A percentile compares a stretch with the other conserved stretches of the same genome.
phyloP scores from a whole-genome alignment of 2,329 filamentous ascomycete genomes.

The Diaporthe caulivora region DNA sequence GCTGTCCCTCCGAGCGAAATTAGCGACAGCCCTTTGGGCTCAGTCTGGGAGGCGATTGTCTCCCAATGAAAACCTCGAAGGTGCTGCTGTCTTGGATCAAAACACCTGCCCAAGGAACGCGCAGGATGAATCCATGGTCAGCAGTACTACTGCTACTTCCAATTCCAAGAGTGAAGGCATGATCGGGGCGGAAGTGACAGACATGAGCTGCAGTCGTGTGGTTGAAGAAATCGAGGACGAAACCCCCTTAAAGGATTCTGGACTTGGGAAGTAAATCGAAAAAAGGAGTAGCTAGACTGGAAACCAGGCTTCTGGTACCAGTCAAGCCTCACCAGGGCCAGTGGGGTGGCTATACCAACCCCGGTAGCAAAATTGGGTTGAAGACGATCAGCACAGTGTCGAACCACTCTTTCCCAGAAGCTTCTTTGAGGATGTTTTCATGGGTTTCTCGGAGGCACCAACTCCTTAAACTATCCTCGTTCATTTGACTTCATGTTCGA shows the following conservation, averaged over 20 bases:
- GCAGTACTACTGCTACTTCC: background rate
- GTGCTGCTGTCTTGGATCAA: too few relatives aligned
- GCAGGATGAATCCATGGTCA: too few relatives aligned
- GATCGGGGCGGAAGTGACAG: background rate
- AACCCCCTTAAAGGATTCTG: accelerated
- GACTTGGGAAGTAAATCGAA: accelerated
- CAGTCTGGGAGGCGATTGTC: too few relatives aligned
- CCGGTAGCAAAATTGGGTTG: background rate
- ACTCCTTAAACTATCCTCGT: background rate
- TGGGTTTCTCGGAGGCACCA: background rate
- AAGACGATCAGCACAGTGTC: background rate
- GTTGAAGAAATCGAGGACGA: background rate
- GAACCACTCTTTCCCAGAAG: background rate
- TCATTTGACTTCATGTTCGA: background rate
- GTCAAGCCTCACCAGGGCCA: background rate
- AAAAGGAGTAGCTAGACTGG: too few relatives aligned
- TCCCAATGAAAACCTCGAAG: background rate
- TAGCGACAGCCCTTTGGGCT: too few relatives aligned
- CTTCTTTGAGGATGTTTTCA: background rate
- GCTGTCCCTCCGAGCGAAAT: too few relatives aligned
- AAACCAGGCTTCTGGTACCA: too few relatives aligned
- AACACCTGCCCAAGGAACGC: too few relatives aligned
- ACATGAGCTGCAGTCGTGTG: background rate
- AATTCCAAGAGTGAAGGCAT: accelerated
- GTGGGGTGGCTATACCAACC: background rate